phyloP scores from a whole-genome alignment of 805 yeast species.

The Starmera pachycereana region DNA sequence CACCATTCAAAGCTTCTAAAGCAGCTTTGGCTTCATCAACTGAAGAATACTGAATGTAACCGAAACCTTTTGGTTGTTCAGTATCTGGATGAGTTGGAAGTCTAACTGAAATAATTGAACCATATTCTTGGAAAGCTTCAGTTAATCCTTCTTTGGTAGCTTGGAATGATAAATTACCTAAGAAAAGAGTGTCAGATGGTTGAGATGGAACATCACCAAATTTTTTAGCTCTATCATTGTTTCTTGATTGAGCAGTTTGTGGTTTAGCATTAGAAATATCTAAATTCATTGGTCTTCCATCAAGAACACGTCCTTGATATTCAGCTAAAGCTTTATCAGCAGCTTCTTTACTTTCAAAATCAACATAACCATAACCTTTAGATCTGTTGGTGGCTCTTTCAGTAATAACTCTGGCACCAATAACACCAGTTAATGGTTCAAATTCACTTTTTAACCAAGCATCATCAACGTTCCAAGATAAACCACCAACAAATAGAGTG shows the following conservation, averaged over 20 bases:
- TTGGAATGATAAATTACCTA: slow-evolving; percentile 92
- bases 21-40: slow-evolving; percentile 90
- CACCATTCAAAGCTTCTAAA: slow-evolving; percentile 78
- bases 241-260: slow-evolving; percentile 40
- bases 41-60: slow-evolving; percentile 85
- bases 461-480: slow-evolving; percentile 95
- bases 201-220: slow-evolving; percentile 86
- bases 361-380: slow-evolving; percentile 97
- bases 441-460: slow-evolving; percentile 88
- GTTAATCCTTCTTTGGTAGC: slow-evolving; percentile 73
- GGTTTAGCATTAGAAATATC: slow-evolving; percentile 88
- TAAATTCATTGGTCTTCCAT: slow-evolving; percentile 92
- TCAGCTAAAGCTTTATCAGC: slow-evolving; percentile 84
- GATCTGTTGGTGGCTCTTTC: slow-evolving; percentile 91
- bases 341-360: slow-evolving; percentile 62
- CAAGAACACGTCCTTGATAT: slow-evolving; percentile 89
- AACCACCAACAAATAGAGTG: slow-evolving; percentile 91
- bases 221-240: slow-evolving; percentile 71
- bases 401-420: slow-evolving; percentile 83
- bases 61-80: slow-evolving; percentile 98
- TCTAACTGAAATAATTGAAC: slow-evolving; percentile 81
- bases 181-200: slow-evolving; percentile 92
- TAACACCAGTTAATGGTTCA: slow-evolving; percentile 71
- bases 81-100: slow-evolving; percentile 98
- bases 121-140: slow-evolving; percentile 65